Percentiles rank a stretch among this genome's conserved stretches.
Conservation (phyloP, 805 yeast species). For the Yamadazyma sp. region DNA sequence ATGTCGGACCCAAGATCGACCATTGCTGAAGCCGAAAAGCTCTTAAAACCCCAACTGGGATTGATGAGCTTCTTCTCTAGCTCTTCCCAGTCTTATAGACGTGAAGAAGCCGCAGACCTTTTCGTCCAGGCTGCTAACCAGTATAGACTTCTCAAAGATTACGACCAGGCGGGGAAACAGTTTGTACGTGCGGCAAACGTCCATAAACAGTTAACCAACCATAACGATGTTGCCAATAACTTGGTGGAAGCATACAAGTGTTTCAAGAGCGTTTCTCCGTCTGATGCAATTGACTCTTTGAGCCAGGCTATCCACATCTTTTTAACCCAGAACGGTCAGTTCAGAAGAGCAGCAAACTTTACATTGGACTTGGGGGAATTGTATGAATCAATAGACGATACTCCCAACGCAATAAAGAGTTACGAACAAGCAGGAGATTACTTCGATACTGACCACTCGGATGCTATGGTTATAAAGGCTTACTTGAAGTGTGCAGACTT, state of each 20-base stretch:
- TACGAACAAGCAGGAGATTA: constrained; percentile 96
- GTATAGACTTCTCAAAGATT: constrained; percentile 74
- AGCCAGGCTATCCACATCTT: constrained; percentile 78
- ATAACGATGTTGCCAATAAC: constrained; percentile 90
- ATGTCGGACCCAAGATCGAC: constrained; percentile 49
- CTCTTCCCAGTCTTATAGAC: constrained; percentile 57
- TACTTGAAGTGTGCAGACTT: constrained; percentile 87
- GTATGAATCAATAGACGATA: constrained; percentile 72
- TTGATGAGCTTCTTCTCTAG: constrained; percentile 65
- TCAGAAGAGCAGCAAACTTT: constrained; percentile 93
- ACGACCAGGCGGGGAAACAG: constrained; percentile 72
- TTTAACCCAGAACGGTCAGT: constrained; percentile 83
- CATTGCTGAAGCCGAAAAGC: constrained; percentile 44
- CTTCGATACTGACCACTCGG: constrained; percentile 91
- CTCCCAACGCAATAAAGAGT: constrained; percentile 65
- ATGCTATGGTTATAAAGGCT: constrained; percentile 85
- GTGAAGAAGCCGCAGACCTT: constrained; percentile 90
- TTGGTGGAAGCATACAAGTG: constrained; percentile 89
- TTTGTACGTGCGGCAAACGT: constrained; percentile 84
- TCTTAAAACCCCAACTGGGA: constrained; percentile 63
- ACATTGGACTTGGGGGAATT: constrained; percentile 87
- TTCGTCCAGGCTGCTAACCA: constrained; percentile 92
- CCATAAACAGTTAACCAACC: constrained; percentile 70
- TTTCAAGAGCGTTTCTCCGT: constrained; percentile 70
- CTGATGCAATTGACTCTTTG: constrained; percentile 74